These are phyloP conservation scores for Pythium myriotylum DNA, from an alignment of 352 stramenopile genomes.

Conservation along the genomic window DNA sequence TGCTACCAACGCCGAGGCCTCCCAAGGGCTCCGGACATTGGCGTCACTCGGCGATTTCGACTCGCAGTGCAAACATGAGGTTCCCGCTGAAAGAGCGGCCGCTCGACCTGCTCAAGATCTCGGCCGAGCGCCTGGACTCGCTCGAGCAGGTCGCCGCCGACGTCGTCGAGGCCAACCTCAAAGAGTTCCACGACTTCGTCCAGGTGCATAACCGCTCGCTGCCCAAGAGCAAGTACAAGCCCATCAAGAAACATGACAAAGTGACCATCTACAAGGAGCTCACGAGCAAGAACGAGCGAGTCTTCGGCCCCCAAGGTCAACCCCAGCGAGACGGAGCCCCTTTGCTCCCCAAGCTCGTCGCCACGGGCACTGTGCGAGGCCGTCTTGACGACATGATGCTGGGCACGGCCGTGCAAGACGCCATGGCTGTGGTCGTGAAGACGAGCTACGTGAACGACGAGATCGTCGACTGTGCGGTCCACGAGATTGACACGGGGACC, in stretches of 20 bases:
- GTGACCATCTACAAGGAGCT: conserved; percentile 51
- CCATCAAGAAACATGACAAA: conserved; percentile 48
- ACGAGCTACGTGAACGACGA: conserved; percentile 50
- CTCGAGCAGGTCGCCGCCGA: conserved; percentile 26
- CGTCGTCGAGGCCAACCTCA: conserved; percentile 37
- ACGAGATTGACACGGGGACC: conserved; percentile 42
- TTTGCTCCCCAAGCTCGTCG: conserved; percentile 23
- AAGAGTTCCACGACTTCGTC: conserved; percentile 34
- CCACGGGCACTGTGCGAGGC: conserved; percentile 20
- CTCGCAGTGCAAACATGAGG: conserved; percentile 14
- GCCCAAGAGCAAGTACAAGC: conserved; percentile 47
- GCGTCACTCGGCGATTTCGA: background rate
- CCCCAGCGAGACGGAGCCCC: conserved; percentile 12
- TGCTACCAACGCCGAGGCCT: too few species aligned
- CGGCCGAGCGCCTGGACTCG: too few species aligned
- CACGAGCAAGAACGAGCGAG: conserved; percentile 18
- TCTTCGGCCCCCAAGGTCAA: background rate
- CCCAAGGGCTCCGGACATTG: too few species aligned
- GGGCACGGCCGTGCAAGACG: conserved; percentile 47
- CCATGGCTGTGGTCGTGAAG: conserved; percentile 52
- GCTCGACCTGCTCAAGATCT: conserved; percentile 25
- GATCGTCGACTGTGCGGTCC: conserved; percentile 47
- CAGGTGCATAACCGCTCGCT: conserved; percentile 32
- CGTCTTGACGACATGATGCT: conserved; percentile 32
- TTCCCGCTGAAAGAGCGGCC: conserved; percentile 22